Evolutionary conservation across 768 basidiomycete genomes (phyloP).

Genomic region (Dentipellis sp.): DNA sequence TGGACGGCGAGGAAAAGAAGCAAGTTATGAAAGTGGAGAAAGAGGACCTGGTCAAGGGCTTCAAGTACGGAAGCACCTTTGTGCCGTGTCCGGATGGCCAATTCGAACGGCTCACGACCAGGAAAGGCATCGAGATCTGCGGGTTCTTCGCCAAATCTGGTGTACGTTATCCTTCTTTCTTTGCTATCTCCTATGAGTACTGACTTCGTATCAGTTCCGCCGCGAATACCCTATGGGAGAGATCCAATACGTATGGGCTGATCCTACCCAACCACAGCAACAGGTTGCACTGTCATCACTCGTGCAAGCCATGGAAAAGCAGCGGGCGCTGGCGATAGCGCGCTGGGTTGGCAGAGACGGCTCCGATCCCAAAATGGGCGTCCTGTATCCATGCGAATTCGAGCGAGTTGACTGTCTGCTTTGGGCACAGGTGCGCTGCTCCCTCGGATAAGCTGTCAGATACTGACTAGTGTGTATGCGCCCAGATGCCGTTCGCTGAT

Average conservation of each 20-base stretch:
- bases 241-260: conserved; percentile 78
- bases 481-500: conserved; percentile 90
- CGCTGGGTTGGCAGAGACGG: conserved; percentile 73
- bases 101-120: conserved; percentile 64
- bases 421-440: conserved; percentile 64
- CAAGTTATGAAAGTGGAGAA: conserved; percentile 54
- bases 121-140: conserved; percentile 80
- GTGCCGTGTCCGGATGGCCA: conserved; percentile 81
- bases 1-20: conserved; percentile 26
- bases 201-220: conserved; percentile 48
- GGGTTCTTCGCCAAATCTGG: conserved; percentile 69
- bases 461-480: background rate
- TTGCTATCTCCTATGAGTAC: background rate
- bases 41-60: conserved; percentile 72
- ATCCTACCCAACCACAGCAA: conserved; percentile 50
- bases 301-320: conserved; percentile 67
- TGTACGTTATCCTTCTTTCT: conserved; percentile 29
- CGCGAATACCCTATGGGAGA: conserved; percentile 80
- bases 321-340: conserved; percentile 65
- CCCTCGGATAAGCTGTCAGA: background rate
- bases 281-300: conserved; percentile 86
- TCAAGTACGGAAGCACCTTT: conserved; percentile 86
- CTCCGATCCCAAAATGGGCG: conserved; percentile 79
- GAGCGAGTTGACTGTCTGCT: conserved; percentile 70
- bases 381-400: conserved; percentile 54